phyloP scores from a whole-genome alignment of 371 early-diverging fungal genomes.

The Mycotypha africana region DNA sequence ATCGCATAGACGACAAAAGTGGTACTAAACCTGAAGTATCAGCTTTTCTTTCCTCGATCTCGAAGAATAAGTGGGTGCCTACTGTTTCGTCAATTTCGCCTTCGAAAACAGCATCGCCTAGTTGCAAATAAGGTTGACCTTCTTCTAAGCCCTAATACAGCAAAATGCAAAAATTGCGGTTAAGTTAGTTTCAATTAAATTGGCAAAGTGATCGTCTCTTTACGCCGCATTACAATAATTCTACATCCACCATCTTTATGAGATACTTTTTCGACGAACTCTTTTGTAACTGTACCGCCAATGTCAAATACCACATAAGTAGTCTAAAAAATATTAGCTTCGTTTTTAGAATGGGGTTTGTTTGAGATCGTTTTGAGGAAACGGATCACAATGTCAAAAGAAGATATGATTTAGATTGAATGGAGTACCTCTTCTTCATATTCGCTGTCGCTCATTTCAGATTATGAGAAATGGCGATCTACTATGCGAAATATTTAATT shows the following conservation, averaged over 20 bases:
- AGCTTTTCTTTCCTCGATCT: conserved; percentile 11
- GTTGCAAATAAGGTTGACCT: conserved; percentile 12
- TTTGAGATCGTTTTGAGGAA: too few relatives aligned
- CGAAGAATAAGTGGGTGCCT: conserved; percentile 19
- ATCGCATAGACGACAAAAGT: conserved; percentile 13
- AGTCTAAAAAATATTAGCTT: too few relatives aligned
- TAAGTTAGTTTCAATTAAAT: too few relatives aligned
- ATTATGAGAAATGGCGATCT: too few relatives aligned
- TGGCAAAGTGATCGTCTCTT: neutral
- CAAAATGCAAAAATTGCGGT: neutral
- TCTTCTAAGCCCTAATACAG: conserved; percentile 19
- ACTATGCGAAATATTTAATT: too few relatives aligned
- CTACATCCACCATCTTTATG: conserved; percentile 8
- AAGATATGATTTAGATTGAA: too few relatives aligned
- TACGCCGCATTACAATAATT: conserved; percentile 7
- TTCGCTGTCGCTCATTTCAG: too few relatives aligned
- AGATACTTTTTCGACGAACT: conserved; percentile 3
- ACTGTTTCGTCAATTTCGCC: conserved; percentile 19
- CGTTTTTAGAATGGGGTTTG: too few relatives aligned
- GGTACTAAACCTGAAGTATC: conserved; percentile 10
- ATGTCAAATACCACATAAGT: conserved; percentile 18
- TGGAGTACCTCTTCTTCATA: too few relatives aligned
- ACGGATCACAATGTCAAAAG: too few relatives aligned
- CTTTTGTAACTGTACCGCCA: conserved; percentile 1
- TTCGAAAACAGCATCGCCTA: conserved; percentile 11